phyloP scores from a whole-genome alignment of 495 filamentous ascomycete species.

The Monascus purpureus region DNA sequence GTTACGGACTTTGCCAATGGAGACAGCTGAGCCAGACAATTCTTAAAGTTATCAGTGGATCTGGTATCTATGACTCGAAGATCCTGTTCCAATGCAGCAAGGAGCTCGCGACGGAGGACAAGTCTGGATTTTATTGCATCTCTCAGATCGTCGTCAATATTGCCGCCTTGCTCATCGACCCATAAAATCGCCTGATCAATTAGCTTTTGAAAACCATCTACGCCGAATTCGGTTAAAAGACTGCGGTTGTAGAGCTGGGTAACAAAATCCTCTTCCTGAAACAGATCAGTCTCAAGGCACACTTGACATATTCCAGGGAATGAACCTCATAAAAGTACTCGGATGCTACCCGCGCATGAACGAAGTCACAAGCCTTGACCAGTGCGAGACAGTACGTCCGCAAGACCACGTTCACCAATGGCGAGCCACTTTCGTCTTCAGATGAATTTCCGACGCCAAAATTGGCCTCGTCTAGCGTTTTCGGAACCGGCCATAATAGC shows the following conservation, averaged over 20 bases:
- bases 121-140: constrained; percentile 50
- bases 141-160: constrained; percentile 35
- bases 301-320: constrained; percentile 3
- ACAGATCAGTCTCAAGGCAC: constrained; percentile 2
- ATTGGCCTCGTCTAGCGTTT: constrained; percentile 51
- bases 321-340: constrained; percentile 82
- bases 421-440: constrained; percentile 17
- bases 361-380: constrained; percentile 69
- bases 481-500: constrained; percentile 58
- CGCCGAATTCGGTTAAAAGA: constrained; percentile 51
- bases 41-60: constrained; percentile 23
- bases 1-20: constrained; percentile 39
- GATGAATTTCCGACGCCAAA: constrained; percentile 37
- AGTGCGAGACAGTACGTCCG: constrained; percentile 77
- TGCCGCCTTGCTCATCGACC: constrained; percentile 31
- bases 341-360: constrained; percentile 54
- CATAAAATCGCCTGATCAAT: constrained; percentile 45
- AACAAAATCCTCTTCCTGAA: constrained; percentile 89
- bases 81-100: constrained; percentile 37
- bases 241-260: constrained; percentile 74
- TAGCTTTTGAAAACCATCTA: constrained; percentile 39
- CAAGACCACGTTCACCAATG: constrained; percentile 52
- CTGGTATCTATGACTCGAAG: constrained; percentile 23
- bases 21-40: constrained; percentile 31
- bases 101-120: constrained; percentile 47